Conservation (phyloP, 768 basidiomycete species). For the Cytidiella melzeri region DNA sequence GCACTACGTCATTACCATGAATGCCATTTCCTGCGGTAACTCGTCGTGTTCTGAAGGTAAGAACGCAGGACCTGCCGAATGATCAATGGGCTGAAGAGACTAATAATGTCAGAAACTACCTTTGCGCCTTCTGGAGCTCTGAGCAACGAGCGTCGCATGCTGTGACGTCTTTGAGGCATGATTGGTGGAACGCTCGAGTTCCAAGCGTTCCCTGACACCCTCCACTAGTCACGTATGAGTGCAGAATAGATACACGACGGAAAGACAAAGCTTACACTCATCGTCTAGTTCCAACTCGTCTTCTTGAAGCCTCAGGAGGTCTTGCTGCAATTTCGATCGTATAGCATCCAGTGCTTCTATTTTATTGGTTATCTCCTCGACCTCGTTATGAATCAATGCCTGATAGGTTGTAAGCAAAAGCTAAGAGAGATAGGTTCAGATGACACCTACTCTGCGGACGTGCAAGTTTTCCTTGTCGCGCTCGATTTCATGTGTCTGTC, state of each 20-base stretch:
- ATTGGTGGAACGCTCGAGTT: constrained; percentile 51
- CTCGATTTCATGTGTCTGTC: constrained; percentile 81
- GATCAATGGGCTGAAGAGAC: background rate
- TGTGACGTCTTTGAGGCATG: constrained; percentile 24
- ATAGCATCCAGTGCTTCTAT: constrained; percentile 82
- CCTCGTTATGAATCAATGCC: constrained; percentile 83
- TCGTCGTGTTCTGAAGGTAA: constrained; percentile 97
- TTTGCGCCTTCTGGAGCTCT: constrained; percentile 66
- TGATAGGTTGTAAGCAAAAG: constrained; percentile 26
- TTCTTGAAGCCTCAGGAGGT: constrained; percentile 83
- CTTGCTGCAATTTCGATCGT: constrained; percentile 70
- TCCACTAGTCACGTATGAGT: constrained; percentile 48
- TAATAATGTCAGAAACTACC: constrained; percentile 29
- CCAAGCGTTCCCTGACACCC: constrained; percentile 81
- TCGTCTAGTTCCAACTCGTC: constrained; percentile 97
- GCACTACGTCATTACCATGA: constrained; percentile 67
- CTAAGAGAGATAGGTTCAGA: background rate
- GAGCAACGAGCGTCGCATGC: constrained; percentile 37
- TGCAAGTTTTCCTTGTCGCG: constrained; percentile 91
- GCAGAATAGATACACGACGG: background rate
- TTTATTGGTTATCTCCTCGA: constrained; percentile 84
- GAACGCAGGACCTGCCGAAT: constrained; percentile 75
- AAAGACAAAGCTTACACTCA: constrained; percentile 55
- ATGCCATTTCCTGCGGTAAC: constrained; percentile 88
- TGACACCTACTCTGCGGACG: constrained; percentile 69